A percentile compares a stretch with the other conserved stretches of the same genome.
Evolutionary conservation across 768 basidiomycete genomes (phyloP).

Genomic region (Trametes cingulata): DNA sequence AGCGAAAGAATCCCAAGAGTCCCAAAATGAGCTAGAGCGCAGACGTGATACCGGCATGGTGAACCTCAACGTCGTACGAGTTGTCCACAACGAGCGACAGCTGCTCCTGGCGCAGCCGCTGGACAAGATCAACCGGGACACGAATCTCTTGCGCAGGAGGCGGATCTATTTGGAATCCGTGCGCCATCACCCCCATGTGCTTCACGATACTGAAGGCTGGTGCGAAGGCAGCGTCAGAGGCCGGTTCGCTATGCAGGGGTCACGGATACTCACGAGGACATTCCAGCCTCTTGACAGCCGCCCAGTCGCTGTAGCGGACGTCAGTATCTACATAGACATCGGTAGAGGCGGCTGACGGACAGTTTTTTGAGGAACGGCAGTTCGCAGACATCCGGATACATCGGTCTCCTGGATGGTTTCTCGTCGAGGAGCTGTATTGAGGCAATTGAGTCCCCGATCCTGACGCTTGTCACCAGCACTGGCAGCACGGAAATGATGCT

Average conservation of each 20-base stretch:
- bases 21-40: background rate
- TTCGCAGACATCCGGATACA: background rate
- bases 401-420: background rate
- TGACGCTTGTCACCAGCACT: too few species aligned
- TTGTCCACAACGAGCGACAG: slow-evolving; percentile 5
- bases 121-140: background rate
- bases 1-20: too few species aligned
- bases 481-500: background rate
- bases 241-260: background rate
- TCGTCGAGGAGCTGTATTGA: background rate
- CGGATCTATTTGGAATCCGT: background rate
- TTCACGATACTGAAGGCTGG: slow-evolving; percentile 4
- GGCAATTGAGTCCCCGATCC: too few species aligned
- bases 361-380: background rate
- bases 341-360: background rate
- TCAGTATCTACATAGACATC: background rate
- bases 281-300: background rate
- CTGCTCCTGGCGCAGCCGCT: slow-evolving; percentile 3
- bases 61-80: slow-evolving; percentile 8
- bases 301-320: slow-evolving; percentile 4
- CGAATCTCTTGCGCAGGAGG: slow-evolving; percentile 1
- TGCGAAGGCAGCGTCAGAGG: background rate
- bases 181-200: background rate
- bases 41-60: background rate
- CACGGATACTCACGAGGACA: slow-evolving; percentile 2